A percentile compares a stretch with the other conserved stretches of the same genome.
These are phyloP conservation scores for Lecanicillium sp. DNA, from an alignment of 2,329 filamentous ascomycete genomes.

Conservation along the genomic window DNA sequence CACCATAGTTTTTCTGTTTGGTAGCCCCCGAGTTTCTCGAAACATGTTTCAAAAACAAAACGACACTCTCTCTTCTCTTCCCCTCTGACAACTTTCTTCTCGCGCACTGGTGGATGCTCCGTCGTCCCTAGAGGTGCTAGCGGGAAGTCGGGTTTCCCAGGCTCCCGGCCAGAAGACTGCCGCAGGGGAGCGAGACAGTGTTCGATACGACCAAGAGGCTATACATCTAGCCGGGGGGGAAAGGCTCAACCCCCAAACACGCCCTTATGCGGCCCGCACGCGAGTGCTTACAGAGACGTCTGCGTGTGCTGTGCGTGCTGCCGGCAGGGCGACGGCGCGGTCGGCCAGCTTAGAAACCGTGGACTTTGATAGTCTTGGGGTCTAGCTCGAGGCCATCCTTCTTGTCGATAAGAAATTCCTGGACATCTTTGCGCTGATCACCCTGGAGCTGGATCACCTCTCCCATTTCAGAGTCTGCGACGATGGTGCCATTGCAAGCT, in stretches of 20 bases:
- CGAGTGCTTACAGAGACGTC: constrained; percentile 1
- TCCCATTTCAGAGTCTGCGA: constrained; percentile 92
- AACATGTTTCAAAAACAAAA: constrained; percentile 20
- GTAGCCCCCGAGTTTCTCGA: constrained; percentile 7
- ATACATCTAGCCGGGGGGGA: constrained; percentile 7
- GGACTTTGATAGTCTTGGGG: constrained; percentile 93
- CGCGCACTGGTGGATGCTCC: constrained; percentile 26
- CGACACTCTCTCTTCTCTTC: background rate
- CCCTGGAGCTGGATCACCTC: constrained; percentile 99
- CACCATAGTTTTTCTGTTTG: background rate
- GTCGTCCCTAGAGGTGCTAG: constrained; percentile 20
- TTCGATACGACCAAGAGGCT: constrained; percentile 15
- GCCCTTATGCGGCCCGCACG: constrained; percentile 15
- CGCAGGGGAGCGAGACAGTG: background rate
- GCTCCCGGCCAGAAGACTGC: constrained; percentile 20
- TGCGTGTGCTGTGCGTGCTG: constrained; percentile 9
- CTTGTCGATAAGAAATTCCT: constrained; percentile 95
- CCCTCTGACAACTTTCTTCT: background rate
- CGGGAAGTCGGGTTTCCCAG: constrained; percentile 24
- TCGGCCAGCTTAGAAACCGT: constrained; percentile 42
- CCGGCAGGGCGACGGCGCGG: constrained; percentile 33
- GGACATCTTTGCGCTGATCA: constrained; percentile 97
- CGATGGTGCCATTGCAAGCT: constrained; percentile 99
- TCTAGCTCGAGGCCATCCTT: constrained; percentile 91
- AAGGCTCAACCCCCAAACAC: constrained; percentile 16